Base-by-base conservation (phyloP, 345 rosid genomes). In the Eucalyptus coolabah region DNA sequence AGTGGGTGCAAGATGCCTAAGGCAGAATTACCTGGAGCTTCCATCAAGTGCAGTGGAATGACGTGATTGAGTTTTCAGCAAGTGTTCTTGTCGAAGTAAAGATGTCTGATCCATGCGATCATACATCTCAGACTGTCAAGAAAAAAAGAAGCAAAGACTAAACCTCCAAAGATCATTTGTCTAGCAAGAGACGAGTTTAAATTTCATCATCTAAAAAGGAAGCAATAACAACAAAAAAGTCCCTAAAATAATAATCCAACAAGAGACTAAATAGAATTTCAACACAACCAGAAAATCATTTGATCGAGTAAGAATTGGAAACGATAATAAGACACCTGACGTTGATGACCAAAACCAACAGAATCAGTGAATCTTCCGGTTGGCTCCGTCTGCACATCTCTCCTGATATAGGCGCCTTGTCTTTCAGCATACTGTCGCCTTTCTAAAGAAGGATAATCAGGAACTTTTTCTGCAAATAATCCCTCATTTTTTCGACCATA, bases 61-160 rank as follows among this genome's bases (percentile, higher is more conserved):
- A 80, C 93, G 90, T 30, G 97, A 93, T 92, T 95, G 98, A 86
- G 96, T 92, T 93, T 97, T 97, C 87, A 96, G 88, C 89, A 96
- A 89, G 47, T 96, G 98, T 91, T 98, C 99, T 92, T 96, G 98
- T 83, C 98, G 96, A 86, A 96, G 95, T 47, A 96, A 93, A 50
- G 98, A 93, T 23, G 96, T 93, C 93, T 96, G 98, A 89, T 97
- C 98, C 89, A 96, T 93, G 91, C 94, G 97, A 88, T 96, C 96
- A 91, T 96, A 97, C 69, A 93, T 89, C 87, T 94, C 97, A 91
- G 98, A 44, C 98, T 96, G 96, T 91, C 82, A 91, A 69, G 34
- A 87, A 23, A 82, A 60, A 88, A 50, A 82, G 40, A 59, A 89
- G 67, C 30, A 12, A 54, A 56, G 16, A n/a, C 30, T 83, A 14